phyloP scores from a whole-genome alignment of 73 alveolate species.

The Halteria grandinella region DNA sequence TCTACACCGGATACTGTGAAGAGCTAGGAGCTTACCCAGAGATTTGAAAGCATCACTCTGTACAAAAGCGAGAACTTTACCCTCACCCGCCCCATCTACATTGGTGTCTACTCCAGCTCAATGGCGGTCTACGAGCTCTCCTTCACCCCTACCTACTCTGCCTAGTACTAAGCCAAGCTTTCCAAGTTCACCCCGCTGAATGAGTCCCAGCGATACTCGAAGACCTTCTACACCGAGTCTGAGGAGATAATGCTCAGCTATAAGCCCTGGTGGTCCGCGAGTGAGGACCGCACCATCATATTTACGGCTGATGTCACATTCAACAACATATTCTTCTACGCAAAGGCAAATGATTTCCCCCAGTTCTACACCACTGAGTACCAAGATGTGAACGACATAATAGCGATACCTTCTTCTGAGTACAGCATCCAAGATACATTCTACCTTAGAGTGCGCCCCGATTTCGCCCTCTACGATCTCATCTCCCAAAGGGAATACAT shows the following conservation, averaged over 20 bases:
- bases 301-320: slow-evolving; percentile 27
- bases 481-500: slow-evolving; percentile 24
- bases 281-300: slow-evolving; percentile 39
- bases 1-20: slow-evolving; percentile 2
- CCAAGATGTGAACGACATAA: slow-evolving; percentile 23
- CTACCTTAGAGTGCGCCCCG: slow-evolving; percentile 38
- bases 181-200: not conserved
- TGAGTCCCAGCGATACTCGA: not conserved
- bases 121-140: not conserved
- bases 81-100: slow-evolving; percentile 25
- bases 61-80: slow-evolving; percentile 21
- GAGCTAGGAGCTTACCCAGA: not conserved
- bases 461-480: slow-evolving; percentile 37
- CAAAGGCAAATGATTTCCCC: slow-evolving; percentile 33
- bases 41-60: not conserved
- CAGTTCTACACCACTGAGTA: not conserved
- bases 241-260: slow-evolving; percentile 13
- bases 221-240: slow-evolving; percentile 7
- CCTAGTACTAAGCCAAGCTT: slow-evolving; percentile 20
- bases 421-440: not conserved
- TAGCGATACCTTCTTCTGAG: slow-evolving; percentile 19
- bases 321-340: slow-evolving; percentile 40
- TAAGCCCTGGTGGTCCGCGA: slow-evolving; percentile 41
- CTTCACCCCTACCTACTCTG: not conserved
- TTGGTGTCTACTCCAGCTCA: slow-evolving; percentile 23